Base-by-base conservation (phyloP, 352 stramenopile species). In the Globisporangium yorkense region DNA sequence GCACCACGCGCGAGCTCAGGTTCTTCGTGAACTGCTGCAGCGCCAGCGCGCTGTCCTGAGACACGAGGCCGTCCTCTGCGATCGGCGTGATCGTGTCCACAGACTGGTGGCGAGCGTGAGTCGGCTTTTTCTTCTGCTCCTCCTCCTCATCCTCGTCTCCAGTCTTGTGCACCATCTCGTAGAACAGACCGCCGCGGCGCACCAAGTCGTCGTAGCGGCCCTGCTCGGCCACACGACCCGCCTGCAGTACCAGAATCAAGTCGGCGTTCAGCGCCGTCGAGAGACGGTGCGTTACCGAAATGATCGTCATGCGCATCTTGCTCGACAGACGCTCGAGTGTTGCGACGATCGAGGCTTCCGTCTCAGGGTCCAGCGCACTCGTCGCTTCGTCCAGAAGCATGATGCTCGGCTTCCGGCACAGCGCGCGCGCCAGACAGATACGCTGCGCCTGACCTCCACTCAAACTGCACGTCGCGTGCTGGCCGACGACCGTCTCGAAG, bases 291-390 rank as follows among this genome's bases (percentile, higher is more conserved):
- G 86, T 95, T n/a, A 95, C 84, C 37, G 84, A 94, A 55, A 95
- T 77, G 55, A 95, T 94, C 49, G 86, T 94, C 81, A 92, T 94
- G 68, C 88, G 85, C 78, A 89, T 91, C 68, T 91, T 92, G 66
- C 75, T 63, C 51, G 80, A 79, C 40, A 94, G 67, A 5, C 82
- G 81, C 62, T 94, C 84, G 12, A 95, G 66, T 13, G 84, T 95
- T 20, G 80, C 72, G 18, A 95, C 75, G 52, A 95, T 92, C 12
- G 85, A 93, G 7, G 83, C 84, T 53, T 95, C 85, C 1, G 85
- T 95, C 66, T 93, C 84, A 0, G 85, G 85, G 45, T 95, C 86
- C 67, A 95, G 63, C 20, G 86, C 86, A 69, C 86, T 95, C 24
- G 86, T 95, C 15, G 86, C 86, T 71, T 95, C 84, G 63, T 95